A percentile compares a stretch with the other conserved stretches of the same genome.
These are phyloP conservation scores for Bacidia rubella DNA, from an alignment of 495 filamentous ascomycete genomes.

Conservation along the genomic window DNA sequence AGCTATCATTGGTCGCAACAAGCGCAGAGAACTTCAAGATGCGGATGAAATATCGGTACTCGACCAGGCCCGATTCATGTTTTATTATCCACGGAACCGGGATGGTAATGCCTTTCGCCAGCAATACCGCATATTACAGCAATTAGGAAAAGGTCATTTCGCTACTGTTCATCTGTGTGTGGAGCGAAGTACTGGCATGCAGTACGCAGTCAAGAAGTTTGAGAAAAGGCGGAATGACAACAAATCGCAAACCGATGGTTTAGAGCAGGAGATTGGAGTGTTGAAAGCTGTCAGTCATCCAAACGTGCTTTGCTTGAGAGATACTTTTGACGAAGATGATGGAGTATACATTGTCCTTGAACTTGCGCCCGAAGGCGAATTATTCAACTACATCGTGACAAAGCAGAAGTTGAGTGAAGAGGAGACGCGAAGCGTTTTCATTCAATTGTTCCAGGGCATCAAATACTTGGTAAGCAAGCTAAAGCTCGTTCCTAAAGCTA, in stretches of 20 bases:
- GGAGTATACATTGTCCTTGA: slow-evolving; percentile 89
- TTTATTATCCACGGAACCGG: slow-evolving; percentile 65
- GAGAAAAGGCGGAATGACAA: slow-evolving; percentile 65
- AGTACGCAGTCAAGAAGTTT: slow-evolving; percentile 90
- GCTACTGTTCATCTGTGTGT: slow-evolving; percentile 87
- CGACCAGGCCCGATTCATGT: slow-evolving; percentile 71
- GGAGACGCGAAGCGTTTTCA: slow-evolving; percentile 75
- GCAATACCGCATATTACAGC: slow-evolving; percentile 70
- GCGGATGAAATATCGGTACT: slow-evolving; percentile 82
- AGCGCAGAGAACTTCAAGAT: slow-evolving; percentile 73
- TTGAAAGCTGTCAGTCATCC: slow-evolving; percentile 93
- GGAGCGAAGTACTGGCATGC: slow-evolving; percentile 66
- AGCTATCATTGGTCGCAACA: slow-evolving; percentile 79
- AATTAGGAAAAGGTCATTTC: slow-evolving; percentile 93
- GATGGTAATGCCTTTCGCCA: slow-evolving; percentile 67
- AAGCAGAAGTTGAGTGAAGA: slow-evolving; percentile 75
- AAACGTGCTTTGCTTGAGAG: slow-evolving; percentile 88
- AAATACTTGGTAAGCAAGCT: slow-evolving; percentile 68
- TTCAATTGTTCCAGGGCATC: slow-evolving; percentile 82
- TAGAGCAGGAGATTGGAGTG: slow-evolving; percentile 93
- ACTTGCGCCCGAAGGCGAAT: slow-evolving; percentile 78
- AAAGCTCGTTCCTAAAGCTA: slow-evolving; percentile 1
- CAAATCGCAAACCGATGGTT: slow-evolving; percentile 62
- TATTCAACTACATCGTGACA: slow-evolving; percentile 88
- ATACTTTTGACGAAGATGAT: slow-evolving; percentile 84